Percentiles rank a stretch among this genome's conserved stretches.
Evolutionary conservation across 1,139 yeast species (phyloP).

Genomic region (Taphrina wiesneri): DNA sequence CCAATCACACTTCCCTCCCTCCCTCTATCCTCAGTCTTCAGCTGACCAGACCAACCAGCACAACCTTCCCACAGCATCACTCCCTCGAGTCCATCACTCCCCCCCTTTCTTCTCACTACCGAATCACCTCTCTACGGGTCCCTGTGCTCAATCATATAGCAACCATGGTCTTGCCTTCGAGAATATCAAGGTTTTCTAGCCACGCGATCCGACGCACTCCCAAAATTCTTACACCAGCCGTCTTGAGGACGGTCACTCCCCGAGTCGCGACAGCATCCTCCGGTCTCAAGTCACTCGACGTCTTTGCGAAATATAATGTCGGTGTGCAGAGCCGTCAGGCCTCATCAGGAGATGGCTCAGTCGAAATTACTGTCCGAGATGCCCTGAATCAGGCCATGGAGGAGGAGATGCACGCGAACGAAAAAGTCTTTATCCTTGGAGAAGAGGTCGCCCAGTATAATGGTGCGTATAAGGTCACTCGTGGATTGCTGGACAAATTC

Average conservation of each 20-base stretch:
- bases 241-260: neutral
- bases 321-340: slow-evolving; percentile 21
- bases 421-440: slow-evolving; percentile 91
- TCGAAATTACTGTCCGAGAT: slow-evolving; percentile 87
- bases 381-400: slow-evolving; percentile 94
- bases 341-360: slow-evolving; percentile 26
- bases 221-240: slow-evolving; percentile 19
- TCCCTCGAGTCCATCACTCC: no score
- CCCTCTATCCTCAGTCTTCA: no score
- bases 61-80: neutral
- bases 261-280: neutral
- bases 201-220: slow-evolving; percentile 20
- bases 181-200: slow-evolving; percentile 19
- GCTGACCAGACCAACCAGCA: no score
- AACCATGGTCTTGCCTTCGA: slow-evolving; percentile 24
- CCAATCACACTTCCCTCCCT: neutral
- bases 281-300: slow-evolving; percentile 1
- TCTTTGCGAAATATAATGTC: slow-evolving; percentile 24
- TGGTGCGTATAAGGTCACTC: slow-evolving; percentile 97
- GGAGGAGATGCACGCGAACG: slow-evolving; percentile 96
- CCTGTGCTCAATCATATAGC: neutral
- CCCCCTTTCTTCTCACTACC: no score
- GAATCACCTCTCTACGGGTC: neutral
- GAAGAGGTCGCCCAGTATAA: slow-evolving; percentile 99
- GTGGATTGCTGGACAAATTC: slow-evolving; percentile 92